Evolutionary conservation across 371 early-diverging fungal genomes (phyloP), one percentile per base, ranked within the genome.

Genomic region (Lichtheimia ornata): DNA sequence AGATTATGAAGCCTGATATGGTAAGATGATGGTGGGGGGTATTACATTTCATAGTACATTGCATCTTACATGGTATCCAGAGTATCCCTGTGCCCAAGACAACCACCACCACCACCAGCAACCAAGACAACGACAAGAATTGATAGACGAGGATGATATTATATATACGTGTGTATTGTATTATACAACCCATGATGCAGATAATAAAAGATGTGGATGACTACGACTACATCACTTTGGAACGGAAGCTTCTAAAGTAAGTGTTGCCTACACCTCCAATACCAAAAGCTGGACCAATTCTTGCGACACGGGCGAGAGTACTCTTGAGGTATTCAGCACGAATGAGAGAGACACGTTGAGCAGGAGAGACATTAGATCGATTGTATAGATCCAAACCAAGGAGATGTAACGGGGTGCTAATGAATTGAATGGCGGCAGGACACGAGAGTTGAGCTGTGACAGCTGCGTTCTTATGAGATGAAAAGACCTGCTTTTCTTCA

Each of bases 211-310:
- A 5, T 22, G 22, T 22, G 22, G 11, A 7, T n/a, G 22, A 13
- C 22, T 2, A 22, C n/a, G n/a, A n/a, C 3, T 52, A 52, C 22
- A 52, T 35, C 3, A 58, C 20, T 14, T 58, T 11, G n/a, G 25
- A 53, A 25, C 61, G 18, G 41, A 53, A 61, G 13, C 63, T 53
- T 52, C 63, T 56, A 27, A 63, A 57, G 24, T 56, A 73, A 0
- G 69, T 70, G 68, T 90, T 90, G 24, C 84, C 83, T 17, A 88
- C 83, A 30, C 88, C 88, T 49, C 87, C 88, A 53, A 90, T 76
- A 53, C 90, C 87, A 71, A 85, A 88, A 44, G 90, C 90, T 5
- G 90, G 88, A 22, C 84, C 84, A 51, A 90, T 88, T 60, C 90
- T 71, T 25, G 65, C 88, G 47, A 85, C 76, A 40, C 88, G 71